phyloP scores from a whole-genome alignment of 2,329 filamentous ascomycete genomes.

The Cercospora sp. region DNA sequence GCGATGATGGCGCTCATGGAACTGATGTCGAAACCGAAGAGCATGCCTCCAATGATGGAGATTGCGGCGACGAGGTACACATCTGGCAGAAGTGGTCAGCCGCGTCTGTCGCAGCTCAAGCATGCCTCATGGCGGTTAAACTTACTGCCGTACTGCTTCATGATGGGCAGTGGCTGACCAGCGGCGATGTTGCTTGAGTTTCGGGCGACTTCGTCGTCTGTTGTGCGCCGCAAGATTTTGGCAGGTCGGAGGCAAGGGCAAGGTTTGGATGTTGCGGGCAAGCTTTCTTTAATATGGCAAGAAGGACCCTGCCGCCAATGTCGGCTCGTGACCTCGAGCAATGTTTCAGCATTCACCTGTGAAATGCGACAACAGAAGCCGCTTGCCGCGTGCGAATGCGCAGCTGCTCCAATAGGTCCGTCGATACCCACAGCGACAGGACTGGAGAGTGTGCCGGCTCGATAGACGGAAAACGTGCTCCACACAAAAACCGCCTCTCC shows the following conservation, averaged over 20 bases:
- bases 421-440: not conserved
- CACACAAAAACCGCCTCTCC: not conserved
- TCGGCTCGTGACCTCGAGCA: not conserved
- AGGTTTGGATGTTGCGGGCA: not conserved
- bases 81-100: constrained; percentile 31
- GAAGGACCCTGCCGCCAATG: not conserved
- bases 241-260: not conserved
- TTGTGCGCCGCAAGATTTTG: not conserved
- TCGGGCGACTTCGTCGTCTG: not conserved
- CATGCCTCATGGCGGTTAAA: not conserved
- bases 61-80: constrained; percentile 60
- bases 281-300: constrained; percentile 3
- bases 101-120: not conserved
- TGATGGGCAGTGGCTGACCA: not conserved
- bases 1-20: constrained; percentile 67
- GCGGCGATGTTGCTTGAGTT: not conserved
- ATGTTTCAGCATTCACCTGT: not conserved
- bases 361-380: not conserved
- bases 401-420: not conserved
- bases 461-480: constrained; percentile 1
- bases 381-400: not conserved
- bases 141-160: constrained; percentile 47
- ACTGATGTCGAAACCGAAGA: constrained; percentile 67
- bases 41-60: constrained; percentile 63
- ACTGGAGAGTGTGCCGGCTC: not conserved